A percentile compares a stretch with the other conserved stretches of the same genome.
Evolutionary conservation across 768 basidiomycete genomes (phyloP).

Genomic region (Leucosporidium yakuticum): DNA sequence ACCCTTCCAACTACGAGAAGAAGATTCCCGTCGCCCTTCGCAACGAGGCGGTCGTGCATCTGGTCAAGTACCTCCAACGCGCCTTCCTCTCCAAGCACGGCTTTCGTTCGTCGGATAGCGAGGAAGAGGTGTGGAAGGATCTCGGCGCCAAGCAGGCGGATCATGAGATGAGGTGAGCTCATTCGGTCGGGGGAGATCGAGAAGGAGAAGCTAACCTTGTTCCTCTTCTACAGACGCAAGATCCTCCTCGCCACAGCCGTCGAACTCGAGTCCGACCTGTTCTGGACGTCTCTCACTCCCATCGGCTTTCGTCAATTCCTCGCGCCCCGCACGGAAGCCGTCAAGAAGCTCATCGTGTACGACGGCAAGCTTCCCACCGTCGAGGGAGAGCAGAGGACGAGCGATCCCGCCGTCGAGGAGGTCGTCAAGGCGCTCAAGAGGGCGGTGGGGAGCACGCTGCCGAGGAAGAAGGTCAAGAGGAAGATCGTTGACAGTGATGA

Average conservation of each 20-base stretch:
- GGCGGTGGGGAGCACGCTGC: background rate
- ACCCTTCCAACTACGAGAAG: background rate
- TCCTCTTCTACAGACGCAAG: background rate
- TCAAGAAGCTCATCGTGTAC: background rate
- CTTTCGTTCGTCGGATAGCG: background rate
- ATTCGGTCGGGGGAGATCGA: background rate
- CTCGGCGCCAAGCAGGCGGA: background rate
- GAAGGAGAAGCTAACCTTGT: no score
- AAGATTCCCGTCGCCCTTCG: background rate
- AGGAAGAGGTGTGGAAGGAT: background rate
- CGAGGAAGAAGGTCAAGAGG: background rate
- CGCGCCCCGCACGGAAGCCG: background rate
- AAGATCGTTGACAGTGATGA: background rate
- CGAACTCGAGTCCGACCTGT: conserved; percentile 19
- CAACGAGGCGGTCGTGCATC: background rate
- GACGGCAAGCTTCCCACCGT: background rate
- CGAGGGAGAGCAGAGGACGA: no score
- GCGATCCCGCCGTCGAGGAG: background rate
- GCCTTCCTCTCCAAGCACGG: background rate
- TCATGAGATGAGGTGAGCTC: background rate
- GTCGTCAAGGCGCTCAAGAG: background rate
- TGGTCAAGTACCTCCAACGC: conserved; percentile 1
- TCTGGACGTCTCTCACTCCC: conserved; percentile 11
- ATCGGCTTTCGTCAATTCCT: background rate
- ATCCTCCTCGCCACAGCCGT: conserved; percentile 13